Base-by-base conservation (phyloP, 2,329 filamentous ascomycete genomes). In the Fusarium luffae region DNA sequence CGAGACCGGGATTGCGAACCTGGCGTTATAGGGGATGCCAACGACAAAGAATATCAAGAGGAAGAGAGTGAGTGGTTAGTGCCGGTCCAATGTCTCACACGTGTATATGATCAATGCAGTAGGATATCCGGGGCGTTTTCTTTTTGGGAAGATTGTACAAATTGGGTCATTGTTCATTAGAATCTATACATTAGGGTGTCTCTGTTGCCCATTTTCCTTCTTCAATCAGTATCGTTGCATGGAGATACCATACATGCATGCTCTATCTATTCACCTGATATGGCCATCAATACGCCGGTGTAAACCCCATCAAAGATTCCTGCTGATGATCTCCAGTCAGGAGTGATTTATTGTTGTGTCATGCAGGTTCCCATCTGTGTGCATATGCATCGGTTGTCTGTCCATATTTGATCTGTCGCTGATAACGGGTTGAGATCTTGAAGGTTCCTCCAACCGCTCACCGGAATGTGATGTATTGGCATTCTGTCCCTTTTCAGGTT, bases 1-100 rank as follows among this genome's bases (percentile, higher is more conserved):
- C 58, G 79, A 82, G 52, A 81, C 80, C 32, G 80, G 78, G 14
- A 79, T 81, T 47, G 78, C 70, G 9, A 75, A 77, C 18, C 67
- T 81, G 54, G 70, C 77, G 8, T 68, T 79, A 47, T 74, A 70
- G 54, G 49, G 27, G 69, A 63, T 46, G 62, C 66, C 27, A 56
- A 37, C 8, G 30, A 46, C 47, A 60, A 44, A 50, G 46, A 43
- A 74, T 66, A 79, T 82, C 50, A 79, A 72, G 42, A 60, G 40
- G 51, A 79, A 71, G 41, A 58, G 42, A 52, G n/a, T 51, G 51
- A 23, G 37, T 63, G 50, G n/a, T 49, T 52, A 23, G 41, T 63
- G 27, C 49, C 47, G 51, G 50, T n/a, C 25, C 28, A 40, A 47
- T 52, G 55, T 51, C 34, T 66, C 37, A 71, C 46, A 68, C 52